phyloP scores from a whole-genome alignment of 73 alveolate species.

The Blepharisma japonicum region DNA sequence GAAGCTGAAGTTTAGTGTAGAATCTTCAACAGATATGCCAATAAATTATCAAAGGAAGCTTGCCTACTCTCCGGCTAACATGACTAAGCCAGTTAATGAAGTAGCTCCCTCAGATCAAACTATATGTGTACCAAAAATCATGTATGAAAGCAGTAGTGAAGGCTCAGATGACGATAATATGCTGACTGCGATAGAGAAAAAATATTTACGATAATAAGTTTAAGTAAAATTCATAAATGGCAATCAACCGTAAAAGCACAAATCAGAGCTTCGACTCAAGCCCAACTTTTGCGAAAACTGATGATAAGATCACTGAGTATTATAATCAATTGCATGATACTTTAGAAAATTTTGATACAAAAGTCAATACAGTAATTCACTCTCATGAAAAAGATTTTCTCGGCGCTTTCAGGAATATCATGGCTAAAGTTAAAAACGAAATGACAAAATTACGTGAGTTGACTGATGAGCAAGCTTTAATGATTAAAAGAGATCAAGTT shows the following conservation, averaged over 20 bases:
- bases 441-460: slow-evolving; percentile 12
- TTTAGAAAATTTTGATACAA: background rate
- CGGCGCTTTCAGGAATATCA: slow-evolving; percentile 23
- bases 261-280: too few relatives aligned
- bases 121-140: slow-evolving; percentile 23
- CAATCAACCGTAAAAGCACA: too few relatives aligned
- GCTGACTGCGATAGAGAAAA: background rate
- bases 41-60: too few relatives aligned
- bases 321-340: background rate
- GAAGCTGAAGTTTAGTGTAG: too few relatives aligned
- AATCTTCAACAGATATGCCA: too few relatives aligned
- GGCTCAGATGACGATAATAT: background rate
- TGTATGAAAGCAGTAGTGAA: slow-evolving; percentile 14
- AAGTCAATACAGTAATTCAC: background rate
- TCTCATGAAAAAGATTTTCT: slow-evolving; percentile 28
- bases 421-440: slow-evolving; percentile 6
- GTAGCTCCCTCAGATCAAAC: background rate
- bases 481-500: background rate
- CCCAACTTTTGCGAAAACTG: background rate
- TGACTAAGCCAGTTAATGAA: background rate
- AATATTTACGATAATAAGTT: background rate
- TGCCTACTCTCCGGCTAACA: too few relatives aligned
- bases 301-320: background rate
- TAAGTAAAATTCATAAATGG: too few relatives aligned
- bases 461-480: slow-evolving; percentile 22